Percentiles rank a stretch among this genome's conserved stretches.
Evolutionary conservation across 2,329 filamentous ascomycete genomes (phyloP).

Genomic region (Pseudogymnoascus sp.): DNA sequence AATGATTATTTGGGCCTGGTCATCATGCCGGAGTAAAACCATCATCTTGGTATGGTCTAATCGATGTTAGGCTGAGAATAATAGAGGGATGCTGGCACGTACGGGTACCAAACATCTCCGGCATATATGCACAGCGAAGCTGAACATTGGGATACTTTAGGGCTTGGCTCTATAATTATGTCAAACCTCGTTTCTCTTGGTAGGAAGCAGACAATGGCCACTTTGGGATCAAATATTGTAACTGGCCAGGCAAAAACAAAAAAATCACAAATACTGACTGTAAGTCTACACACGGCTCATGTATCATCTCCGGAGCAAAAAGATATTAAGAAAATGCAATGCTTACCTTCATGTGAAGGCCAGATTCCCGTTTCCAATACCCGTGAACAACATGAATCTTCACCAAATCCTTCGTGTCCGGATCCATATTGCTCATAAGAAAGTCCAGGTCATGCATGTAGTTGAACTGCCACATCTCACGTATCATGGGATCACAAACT

Average conservation of each 20-base stretch:
- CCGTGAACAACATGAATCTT: slow-evolving; percentile 55
- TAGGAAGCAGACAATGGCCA: background rate
- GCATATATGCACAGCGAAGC: slow-evolving; percentile 69
- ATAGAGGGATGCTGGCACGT: slow-evolving; percentile 37
- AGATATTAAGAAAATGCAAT: background rate
- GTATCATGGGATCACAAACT: slow-evolving; percentile 51
- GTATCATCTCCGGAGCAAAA: background rate
- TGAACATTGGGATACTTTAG: slow-evolving; percentile 58
- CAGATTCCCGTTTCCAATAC: slow-evolving; percentile 60
- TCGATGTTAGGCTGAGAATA: background rate
- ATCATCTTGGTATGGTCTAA: slow-evolving; percentile 66
- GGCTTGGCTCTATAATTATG: slow-evolving; percentile 48
- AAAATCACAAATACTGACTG: background rate
- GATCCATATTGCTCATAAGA: slow-evolving; percentile 48
- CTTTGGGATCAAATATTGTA: background rate
- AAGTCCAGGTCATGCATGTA: slow-evolving; percentile 52
- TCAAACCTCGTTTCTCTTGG: background rate
- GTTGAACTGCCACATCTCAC: slow-evolving; percentile 51
- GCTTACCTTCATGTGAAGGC: slow-evolving; percentile 33
- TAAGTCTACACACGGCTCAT: background rate
- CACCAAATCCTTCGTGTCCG: slow-evolving; percentile 45
- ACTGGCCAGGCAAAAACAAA: background rate
- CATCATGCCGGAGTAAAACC: slow-evolving; percentile 71
- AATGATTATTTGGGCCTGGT: slow-evolving; percentile 70
- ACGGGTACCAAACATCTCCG: slow-evolving; percentile 80